Evolutionary conservation across 2,329 filamentous ascomycete genomes (phyloP), one percentile per base, ranked within the genome.

Genomic region (Neofusicoccum kwambonambiense): DNA sequence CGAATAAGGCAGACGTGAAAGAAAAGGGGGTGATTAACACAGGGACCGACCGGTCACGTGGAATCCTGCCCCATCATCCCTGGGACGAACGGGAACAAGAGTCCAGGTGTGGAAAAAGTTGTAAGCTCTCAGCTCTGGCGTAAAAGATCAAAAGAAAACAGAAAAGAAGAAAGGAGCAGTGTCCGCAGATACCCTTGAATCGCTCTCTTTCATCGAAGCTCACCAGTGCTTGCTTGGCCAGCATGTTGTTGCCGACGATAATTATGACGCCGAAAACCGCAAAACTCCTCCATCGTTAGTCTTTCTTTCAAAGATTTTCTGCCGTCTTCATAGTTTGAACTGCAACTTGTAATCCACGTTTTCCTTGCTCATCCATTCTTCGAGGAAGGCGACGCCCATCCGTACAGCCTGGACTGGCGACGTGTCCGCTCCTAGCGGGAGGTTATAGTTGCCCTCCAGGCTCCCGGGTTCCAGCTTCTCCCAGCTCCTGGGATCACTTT

Each of bases 401-500:
- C 80, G 70, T 1, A 81, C 79, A 1, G 79, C 80, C 58, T 78
- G 74, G n/a, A 81, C 69, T 0, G 81, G 78, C 4, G 74, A 76
- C 0, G 79, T 80, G 34, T 79, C 76, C 11, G 70, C 68, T 1
- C 71, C 71, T 0, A 82, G 67, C 0, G 80, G 80, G 3, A 83
- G 69, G 44, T 74, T 77, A 65, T 78, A 82, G 0, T 72, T 71
- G 0, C 75, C 76, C 0, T 76, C 76, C 42, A 78, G 69, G 19
- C 74, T 73, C 3, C 71, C 72, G 4, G 73, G 70, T 34, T 70
- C 70, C n/a, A 78, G 58, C 51, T 73, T 76, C 45, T 79, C 76
- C 4, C 73, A 66, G 51, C 74, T 70, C 22, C 70, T 70, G 8
- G 67, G 62, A 7, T 57, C 62, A 37, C 41, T 31, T 22, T 61